phyloP scores from a whole-genome alignment of 306 rosid species.

The Medicago truncatula region DNA sequence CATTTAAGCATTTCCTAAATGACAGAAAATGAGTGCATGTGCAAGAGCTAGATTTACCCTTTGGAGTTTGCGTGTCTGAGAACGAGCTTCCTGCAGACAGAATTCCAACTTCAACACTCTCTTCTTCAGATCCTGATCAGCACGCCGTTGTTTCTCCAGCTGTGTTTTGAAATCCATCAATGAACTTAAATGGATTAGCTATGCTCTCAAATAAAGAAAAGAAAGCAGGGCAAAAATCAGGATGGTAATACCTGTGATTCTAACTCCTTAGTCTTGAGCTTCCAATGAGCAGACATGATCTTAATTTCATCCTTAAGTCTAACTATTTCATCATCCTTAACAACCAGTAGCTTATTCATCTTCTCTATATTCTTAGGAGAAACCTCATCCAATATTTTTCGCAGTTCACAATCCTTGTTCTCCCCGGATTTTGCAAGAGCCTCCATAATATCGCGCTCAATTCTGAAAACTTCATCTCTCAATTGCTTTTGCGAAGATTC shows the following conservation, averaged over 20 bases:
- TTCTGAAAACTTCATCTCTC: conserved; percentile 80
- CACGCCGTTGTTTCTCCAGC: conserved; percentile 94
- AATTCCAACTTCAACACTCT: conserved; percentile 89
- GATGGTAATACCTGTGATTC: conserved; percentile 81
- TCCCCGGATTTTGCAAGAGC: conserved; percentile 70
- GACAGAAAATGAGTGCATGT: background rate
- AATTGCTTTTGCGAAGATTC: conserved; percentile 93
- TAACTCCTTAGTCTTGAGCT: conserved; percentile 85
- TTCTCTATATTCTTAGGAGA: conserved; percentile 84
- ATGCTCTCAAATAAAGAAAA: conserved; percentile 12
- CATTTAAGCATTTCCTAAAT: background rate
- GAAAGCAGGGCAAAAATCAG: conserved; percentile 5
- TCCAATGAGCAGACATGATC: conserved; percentile 89
- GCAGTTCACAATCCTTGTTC: conserved; percentile 77
- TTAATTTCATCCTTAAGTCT: conserved; percentile 81
- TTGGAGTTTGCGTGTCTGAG: conserved; percentile 94
- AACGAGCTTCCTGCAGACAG: conserved; percentile 92
- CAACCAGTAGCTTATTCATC: conserved; percentile 69
- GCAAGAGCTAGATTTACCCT: conserved; percentile 61
- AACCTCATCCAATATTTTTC: conserved; percentile 77
- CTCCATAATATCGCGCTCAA: conserved; percentile 82
- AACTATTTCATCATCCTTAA: conserved; percentile 80
- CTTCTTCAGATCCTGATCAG: conserved; percentile 94
- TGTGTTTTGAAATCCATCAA: conserved; percentile 48
- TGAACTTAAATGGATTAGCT: conserved; percentile 32